Percentiles rank a stretch among this genome's conserved stretches.
phyloP scores from a whole-genome alignment of 2,329 filamentous ascomycete species.

The Colletotrichum sp. region DNA sequence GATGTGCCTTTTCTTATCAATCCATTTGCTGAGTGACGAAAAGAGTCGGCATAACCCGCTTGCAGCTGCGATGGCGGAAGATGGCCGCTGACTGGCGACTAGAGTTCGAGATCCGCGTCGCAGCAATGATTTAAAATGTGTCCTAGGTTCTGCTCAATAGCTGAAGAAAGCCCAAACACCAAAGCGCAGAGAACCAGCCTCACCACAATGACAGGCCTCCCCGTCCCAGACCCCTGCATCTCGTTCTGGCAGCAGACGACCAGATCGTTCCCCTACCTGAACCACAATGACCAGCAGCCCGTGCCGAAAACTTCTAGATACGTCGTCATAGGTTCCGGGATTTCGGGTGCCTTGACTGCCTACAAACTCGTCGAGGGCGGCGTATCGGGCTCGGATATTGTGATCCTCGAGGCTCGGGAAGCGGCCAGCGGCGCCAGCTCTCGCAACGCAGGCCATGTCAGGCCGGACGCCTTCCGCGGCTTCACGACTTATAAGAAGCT shows the following conservation, averaged over 20 bases:
- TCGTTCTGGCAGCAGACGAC: constrained; percentile 46
- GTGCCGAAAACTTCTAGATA: constrained; percentile 37
- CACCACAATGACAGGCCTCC: background rate
- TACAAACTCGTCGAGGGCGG: constrained; percentile 40
- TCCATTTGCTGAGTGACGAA: background rate
- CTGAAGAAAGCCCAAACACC: background rate
- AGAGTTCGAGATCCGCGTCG: background rate
- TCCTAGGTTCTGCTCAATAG: background rate
- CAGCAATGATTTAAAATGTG: background rate
- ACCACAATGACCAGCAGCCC: constrained; percentile 36
- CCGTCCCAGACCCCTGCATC: background rate
- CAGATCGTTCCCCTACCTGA: constrained; percentile 43
- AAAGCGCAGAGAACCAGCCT: background rate
- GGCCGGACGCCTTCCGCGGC: constrained; percentile 52
- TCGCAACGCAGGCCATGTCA: constrained; percentile 49
- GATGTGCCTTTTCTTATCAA: background rate
- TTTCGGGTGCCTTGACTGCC: constrained; percentile 44
- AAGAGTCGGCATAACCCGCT: background rate
- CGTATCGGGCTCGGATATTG: constrained; percentile 34
- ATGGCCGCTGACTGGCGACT: background rate
- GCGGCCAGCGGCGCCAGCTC: constrained; percentile 48
- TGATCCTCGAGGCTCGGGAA: constrained; percentile 48
- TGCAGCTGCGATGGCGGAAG: background rate
- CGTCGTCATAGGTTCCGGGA: constrained; percentile 46
- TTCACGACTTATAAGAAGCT: constrained; percentile 30